Base-by-base conservation (phyloP, 164 flowering plant genomes). In the Nelumbo lutea region DNA sequence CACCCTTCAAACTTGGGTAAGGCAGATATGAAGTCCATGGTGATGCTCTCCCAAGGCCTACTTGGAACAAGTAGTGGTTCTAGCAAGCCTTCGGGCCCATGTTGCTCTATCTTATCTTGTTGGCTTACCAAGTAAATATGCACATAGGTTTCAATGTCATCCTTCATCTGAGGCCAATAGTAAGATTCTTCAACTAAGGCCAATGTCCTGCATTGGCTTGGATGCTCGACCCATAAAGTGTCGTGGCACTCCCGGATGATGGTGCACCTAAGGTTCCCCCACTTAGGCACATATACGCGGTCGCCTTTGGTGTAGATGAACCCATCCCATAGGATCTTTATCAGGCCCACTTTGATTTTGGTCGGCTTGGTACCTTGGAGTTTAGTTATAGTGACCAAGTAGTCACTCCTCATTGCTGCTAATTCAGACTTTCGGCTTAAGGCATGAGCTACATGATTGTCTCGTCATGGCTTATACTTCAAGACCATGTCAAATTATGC, bases 41-140 rank as follows among this genome's bases (percentile, higher is more conserved):
- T 43, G 8, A 67, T 43, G 43, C 47, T 43, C 8, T 4, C 48
- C 61, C 69, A 67, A 1, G 61, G 69, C 14, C 61, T 40, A 11
- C 43, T 40, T 4, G 6, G 46, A 1, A 56, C 42, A 9, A 8
- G 50, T 5, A 67, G 61, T 2, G 69, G 61, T 41, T 67, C 44
- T 6, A 67, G 39, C 61, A 67, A 42, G 6, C 69, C 69, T 2
- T 4, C 43, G 6, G 6, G 48, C 41, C 9, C 8, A 6, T 5
- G 14, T 7, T 57, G 61, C 27, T 67, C 61, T 38, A n/a, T 14
- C 42, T 67, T 65, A n/a, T 67, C 69, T 42, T 67, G 50, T 15
- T 55, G 61, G 40, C 48, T 56, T 9, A 67, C 48, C 6, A 55
- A 40, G 42, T 62, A 67, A 42, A 39, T 55, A 2, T 41, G 3